Conservation (phyloP, 2,329 filamentous ascomycete genomes). For the Colletotrichum cuscutae region DNA sequence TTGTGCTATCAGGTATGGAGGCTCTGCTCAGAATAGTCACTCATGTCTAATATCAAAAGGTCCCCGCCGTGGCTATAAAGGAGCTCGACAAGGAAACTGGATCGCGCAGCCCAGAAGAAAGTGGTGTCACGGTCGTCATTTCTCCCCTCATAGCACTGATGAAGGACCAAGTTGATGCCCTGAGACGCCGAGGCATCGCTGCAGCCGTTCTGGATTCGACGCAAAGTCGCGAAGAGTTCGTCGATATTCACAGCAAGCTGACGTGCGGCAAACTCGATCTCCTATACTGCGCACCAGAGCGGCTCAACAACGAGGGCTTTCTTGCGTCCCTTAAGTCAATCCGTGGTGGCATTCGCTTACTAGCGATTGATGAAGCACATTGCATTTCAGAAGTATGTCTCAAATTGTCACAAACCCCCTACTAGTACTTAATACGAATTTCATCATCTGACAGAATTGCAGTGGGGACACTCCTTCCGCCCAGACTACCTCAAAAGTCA, state of each 20-base stretch:
- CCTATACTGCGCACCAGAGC: slow-evolving; percentile 68
- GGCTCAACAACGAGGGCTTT: slow-evolving; percentile 70
- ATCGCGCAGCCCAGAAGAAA: slow-evolving; percentile 41
- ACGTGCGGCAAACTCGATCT: slow-evolving; percentile 60
- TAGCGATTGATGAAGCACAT: slow-evolving; percentile 69
- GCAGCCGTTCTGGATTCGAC: slow-evolving; percentile 68
- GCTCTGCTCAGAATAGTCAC: too few relatives aligned
- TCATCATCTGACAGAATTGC: not conserved
- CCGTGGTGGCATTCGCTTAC: slow-evolving; percentile 63
- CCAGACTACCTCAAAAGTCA: slow-evolving; percentile 62
- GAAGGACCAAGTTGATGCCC: slow-evolving; percentile 70
- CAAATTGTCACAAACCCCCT: not conserved
- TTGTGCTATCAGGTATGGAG: slow-evolving; percentile 57
- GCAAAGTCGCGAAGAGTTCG: slow-evolving; percentile 59
- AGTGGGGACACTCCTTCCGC: slow-evolving; percentile 61
- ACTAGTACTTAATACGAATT: not conserved
- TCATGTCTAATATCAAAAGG: slow-evolving; percentile 42
- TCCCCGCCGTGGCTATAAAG: slow-evolving; percentile 58
- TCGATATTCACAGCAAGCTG: slow-evolving; percentile 48
- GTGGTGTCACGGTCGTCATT: slow-evolving; percentile 65
- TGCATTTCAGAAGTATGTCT: slow-evolving; percentile 61
- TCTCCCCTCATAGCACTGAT: slow-evolving; percentile 67
- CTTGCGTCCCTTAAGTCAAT: slow-evolving; percentile 65
- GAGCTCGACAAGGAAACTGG: slow-evolving; percentile 49
- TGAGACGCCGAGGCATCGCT: slow-evolving; percentile 58